Percentiles rank a stretch among this genome's conserved stretches.
phyloP scores from a whole-genome alignment of 2,329 filamentous ascomycete genomes.

The Penicillium sp. region DNA sequence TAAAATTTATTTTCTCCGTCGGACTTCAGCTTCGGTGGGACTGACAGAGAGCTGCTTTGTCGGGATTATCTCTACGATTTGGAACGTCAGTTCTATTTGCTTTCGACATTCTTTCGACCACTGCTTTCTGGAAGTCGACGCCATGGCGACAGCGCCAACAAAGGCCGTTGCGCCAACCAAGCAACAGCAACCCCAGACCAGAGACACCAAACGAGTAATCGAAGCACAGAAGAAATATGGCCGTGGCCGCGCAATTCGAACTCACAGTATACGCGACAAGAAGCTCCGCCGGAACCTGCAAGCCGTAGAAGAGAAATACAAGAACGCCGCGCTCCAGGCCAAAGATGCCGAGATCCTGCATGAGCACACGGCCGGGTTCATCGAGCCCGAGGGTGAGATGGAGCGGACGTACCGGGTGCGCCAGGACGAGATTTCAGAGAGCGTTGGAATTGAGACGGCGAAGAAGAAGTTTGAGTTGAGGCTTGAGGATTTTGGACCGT shows the following conservation, averaged over 20 bases:
- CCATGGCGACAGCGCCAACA: constrained; percentile 37
- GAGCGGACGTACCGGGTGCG: constrained; percentile 92
- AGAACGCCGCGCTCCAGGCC: constrained; percentile 78
- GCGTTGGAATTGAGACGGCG: constrained; percentile 79
- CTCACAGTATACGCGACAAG: constrained; percentile 80
- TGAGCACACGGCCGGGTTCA: constrained; percentile 82
- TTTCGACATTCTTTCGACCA: background rate
- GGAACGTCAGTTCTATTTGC: background rate
- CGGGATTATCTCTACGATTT: background rate
- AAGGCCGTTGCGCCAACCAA: constrained; percentile 37
- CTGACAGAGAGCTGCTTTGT: background rate
- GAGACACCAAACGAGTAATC: constrained; percentile 45
- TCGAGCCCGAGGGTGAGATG: constrained; percentile 85
- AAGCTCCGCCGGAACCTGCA: constrained; percentile 84
- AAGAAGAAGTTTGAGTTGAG: constrained; percentile 93
- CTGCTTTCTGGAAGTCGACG: constrained; percentile 14
- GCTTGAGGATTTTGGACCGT: constrained; percentile 81
- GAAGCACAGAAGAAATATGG: constrained; percentile 79
- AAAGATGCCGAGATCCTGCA: constrained; percentile 92
- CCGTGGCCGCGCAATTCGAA: constrained; percentile 75
- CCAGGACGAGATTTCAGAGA: constrained; percentile 79
- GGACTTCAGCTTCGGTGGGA: background rate
- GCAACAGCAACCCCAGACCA: constrained; percentile 29
- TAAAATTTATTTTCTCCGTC: constrained; percentile 20
- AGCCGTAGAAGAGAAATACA: constrained; percentile 79